Evolutionary conservation across 2,329 filamentous ascomycete species (phyloP).

Genomic region (Alternaria infectoria): DNA sequence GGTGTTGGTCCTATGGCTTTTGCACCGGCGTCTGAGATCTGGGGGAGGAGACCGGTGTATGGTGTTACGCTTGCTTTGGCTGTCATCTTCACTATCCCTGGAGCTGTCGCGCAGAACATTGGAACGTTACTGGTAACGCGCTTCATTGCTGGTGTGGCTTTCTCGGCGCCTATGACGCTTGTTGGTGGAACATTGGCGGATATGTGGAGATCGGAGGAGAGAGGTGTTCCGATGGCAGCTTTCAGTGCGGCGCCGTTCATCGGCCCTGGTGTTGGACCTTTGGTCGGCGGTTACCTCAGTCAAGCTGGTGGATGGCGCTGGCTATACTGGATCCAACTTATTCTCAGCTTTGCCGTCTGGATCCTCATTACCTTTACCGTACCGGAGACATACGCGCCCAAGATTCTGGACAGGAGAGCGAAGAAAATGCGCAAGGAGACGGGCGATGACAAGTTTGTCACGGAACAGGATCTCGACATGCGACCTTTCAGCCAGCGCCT

Average conservation of each 20-base stretch:
- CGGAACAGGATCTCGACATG: slow-evolving; percentile 79
- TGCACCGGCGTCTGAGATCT: slow-evolving; percentile 77
- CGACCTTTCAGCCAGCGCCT: slow-evolving; percentile 73
- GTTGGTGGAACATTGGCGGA: slow-evolving; percentile 84
- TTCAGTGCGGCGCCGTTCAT: slow-evolving; percentile 85
- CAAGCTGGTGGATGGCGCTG: slow-evolving; percentile 78
- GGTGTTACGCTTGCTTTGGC: slow-evolving; percentile 70
- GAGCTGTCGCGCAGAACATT: slow-evolving; percentile 78
- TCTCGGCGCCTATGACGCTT: slow-evolving; percentile 85
- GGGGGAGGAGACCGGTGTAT: slow-evolving; percentile 76
- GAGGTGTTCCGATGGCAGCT: slow-evolving; percentile 85
- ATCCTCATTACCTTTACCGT: slow-evolving; percentile 84
- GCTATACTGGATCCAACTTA: slow-evolving; percentile 88
- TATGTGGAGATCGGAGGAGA: slow-evolving; percentile 82
- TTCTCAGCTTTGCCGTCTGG: slow-evolving; percentile 73
- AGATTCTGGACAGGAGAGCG: slow-evolving; percentile 73
- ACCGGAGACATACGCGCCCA: slow-evolving; percentile 86
- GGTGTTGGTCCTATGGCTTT: slow-evolving; percentile 81
- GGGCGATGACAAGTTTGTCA: slow-evolving; percentile 71
- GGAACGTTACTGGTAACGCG: slow-evolving; percentile 77
- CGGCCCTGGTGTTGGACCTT: slow-evolving; percentile 69
- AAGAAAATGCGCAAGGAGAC: slow-evolving; percentile 73
- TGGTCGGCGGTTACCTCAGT: slow-evolving; percentile 75
- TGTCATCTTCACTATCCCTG: slow-evolving; percentile 80
- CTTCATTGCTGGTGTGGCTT: slow-evolving; percentile 80